Evolutionary conservation across 805 yeast species (phyloP), one percentile per base, ranked within the genome.

Genomic region (Blastobotrys mokoenaii): DNA sequence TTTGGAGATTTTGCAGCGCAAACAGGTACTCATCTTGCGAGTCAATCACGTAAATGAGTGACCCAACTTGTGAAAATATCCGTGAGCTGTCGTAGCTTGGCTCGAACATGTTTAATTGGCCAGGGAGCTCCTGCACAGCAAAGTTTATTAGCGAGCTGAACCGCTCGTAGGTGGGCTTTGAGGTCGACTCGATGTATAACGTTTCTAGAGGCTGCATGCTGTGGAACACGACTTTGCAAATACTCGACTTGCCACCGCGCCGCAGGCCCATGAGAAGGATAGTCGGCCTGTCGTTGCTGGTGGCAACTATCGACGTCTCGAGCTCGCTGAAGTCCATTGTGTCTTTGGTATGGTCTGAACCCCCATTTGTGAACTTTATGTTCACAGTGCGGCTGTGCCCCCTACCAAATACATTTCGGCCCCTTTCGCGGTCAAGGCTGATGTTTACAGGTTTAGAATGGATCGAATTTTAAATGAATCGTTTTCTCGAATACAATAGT

Each of bases 181-280:
- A 76, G 0, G 98, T 90, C 43, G 89, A 79, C 55, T 90, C 97
- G 45, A 93, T 67, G 58, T 90, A 90, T 39, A 90, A 64, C 0
- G 97, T 89, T 58, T 90, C 97, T 49, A 88, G 69, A 1, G 98
- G 97, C 59, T 85, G 95, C 95, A 93, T 87, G 60, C 86, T 84
- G 63, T 90, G 96, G 65, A 93, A 93, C 1, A 93, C 94, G 11
- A 93, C 97, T 60, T 90, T 88, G 58, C 96, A 82, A 29, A 93
- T 93, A 2, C 97, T 88, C 7, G 96, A 86, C 65, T 93, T 93
- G 11, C 98, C 98, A 39, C 70, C 58, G 25, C 78, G 64, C 58
- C 96, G 75, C 31, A 88, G 73, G 1, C 97, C 97, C 96, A 88
- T 85, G 46, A 88, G 65, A 22, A 88, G 71, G 39, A 88, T 79